Conservation (phyloP, 306 rosid species). For the Ormosia emarginata region DNA sequence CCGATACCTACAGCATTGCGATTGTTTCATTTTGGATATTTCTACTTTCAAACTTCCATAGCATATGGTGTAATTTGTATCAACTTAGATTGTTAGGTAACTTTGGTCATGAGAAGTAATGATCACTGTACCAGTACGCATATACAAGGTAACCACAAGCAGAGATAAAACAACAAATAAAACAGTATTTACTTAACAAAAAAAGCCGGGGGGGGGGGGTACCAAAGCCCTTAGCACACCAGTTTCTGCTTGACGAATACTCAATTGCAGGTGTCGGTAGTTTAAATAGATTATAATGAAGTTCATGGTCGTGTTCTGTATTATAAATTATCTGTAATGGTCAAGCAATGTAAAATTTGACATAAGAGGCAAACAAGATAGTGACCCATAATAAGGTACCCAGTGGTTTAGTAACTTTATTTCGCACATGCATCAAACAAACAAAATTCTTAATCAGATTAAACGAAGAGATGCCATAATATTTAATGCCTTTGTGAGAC, state of each 20-base stretch:
- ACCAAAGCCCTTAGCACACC: too few species aligned
- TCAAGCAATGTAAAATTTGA: background rate
- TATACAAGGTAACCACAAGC: too few species aligned
- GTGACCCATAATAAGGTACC: too few species aligned
- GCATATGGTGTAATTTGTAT: background rate
- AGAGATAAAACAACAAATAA: too few species aligned
- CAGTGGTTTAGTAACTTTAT: too few species aligned
- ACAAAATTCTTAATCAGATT: background rate
- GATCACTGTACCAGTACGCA: background rate
- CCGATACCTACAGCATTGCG: background rate
- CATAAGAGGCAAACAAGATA: background rate
- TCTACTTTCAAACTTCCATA: background rate
- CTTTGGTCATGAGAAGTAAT: background rate
- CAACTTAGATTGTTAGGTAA: background rate
- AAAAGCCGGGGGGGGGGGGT: background rate
- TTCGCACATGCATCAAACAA: too few species aligned
- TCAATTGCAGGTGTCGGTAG: too few species aligned
- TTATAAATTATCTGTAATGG: background rate
- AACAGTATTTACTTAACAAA: too few species aligned
- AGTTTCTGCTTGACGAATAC: too few species aligned
- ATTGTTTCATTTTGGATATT: background rate
- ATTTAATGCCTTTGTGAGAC: background rate
- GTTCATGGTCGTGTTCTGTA: background rate
- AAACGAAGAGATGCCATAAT: background rate
- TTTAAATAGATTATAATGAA: background rate